These are phyloP conservation scores for Ceratobasidium sp. DNA, from an alignment of 1,284 basidiomycete genomes.

Conservation along the genomic window DNA sequence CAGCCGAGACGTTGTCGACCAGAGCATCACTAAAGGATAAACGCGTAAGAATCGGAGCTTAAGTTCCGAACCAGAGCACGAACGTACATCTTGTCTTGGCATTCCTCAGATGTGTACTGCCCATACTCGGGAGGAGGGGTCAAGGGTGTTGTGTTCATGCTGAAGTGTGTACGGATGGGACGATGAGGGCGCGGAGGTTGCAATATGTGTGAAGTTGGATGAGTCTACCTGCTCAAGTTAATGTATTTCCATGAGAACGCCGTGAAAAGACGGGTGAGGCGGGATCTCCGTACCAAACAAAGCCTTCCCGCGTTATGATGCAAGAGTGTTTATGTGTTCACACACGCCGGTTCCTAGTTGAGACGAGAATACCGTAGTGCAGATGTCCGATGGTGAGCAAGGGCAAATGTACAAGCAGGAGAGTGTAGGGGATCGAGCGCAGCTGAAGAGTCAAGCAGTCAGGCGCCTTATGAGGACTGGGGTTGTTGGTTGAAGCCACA, in stretches of 20 bases:
- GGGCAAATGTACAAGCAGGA: not conserved
- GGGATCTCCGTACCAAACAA: slow-evolving; percentile 31
- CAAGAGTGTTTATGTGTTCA: slow-evolving; percentile 12
- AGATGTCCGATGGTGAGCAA: slow-evolving; percentile 9
- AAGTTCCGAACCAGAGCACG: not conserved
- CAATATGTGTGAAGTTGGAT: slow-evolving; percentile 3
- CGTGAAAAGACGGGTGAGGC: slow-evolving; percentile 39
- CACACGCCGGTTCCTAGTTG: slow-evolving; percentile 31
- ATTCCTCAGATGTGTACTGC: slow-evolving; percentile 23
- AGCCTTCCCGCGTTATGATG: slow-evolving; percentile 24
- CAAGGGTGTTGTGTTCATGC: slow-evolving; percentile 45
- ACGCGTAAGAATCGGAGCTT: slow-evolving; percentile 26
- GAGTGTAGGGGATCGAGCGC: slow-evolving; percentile 14
- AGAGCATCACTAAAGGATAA: slow-evolving; percentile 38
- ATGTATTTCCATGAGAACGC: slow-evolving; percentile 39
- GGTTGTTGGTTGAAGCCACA: slow-evolving; percentile 1
- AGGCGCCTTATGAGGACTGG: slow-evolving; percentile 29
- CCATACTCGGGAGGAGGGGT: slow-evolving; percentile 42
- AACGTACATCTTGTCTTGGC: slow-evolving; percentile 41
- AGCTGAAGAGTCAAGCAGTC: slow-evolving; percentile 27
- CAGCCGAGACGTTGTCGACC: slow-evolving; percentile 43
- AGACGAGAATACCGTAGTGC: slow-evolving; percentile 20
- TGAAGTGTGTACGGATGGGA: slow-evolving; percentile 8
- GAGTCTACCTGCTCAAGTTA: slow-evolving; percentile 6
- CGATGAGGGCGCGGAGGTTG: not conserved